phyloP scores from a whole-genome alignment of 2,329 filamentous ascomycete species.

The Arthroderma sp. region DNA sequence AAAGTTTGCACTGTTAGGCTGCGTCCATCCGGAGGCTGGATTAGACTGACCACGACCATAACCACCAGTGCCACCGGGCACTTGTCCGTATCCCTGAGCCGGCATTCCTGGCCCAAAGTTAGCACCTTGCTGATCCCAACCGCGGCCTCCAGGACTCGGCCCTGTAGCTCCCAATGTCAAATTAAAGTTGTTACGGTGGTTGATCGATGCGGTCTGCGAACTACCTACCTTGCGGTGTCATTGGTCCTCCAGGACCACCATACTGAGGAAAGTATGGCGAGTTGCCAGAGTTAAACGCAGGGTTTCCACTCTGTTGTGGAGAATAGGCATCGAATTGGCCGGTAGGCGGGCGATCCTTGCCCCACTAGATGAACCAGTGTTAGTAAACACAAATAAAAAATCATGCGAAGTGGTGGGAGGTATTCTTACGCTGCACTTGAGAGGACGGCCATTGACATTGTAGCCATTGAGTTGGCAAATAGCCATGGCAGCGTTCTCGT shows the following conservation, averaged over 20 bases:
- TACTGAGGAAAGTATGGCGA: conserved; percentile 90
- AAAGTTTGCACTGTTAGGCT: conserved; percentile 27
- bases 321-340: conserved; percentile 71
- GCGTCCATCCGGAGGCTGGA: conserved; percentile 40
- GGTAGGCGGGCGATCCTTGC: conserved; percentile 91
- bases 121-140: conserved; percentile 44
- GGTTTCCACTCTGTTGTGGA: conserved; percentile 61
- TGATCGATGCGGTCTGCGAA: not conserved
- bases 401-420: conserved; percentile 4
- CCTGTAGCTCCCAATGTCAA: conserved; percentile 21
- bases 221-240: conserved; percentile 46
- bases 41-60: conserved; percentile 62
- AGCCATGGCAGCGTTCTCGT: conserved; percentile 95
- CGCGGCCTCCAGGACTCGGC: conserved; percentile 45
- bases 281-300: conserved; percentile 57
- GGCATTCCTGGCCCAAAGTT: conserved; percentile 31
- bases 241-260: conserved; percentile 52
- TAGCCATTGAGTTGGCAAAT: conserved; percentile 98
- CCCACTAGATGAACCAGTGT: conserved; percentile 55
- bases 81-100: conserved; percentile 45
- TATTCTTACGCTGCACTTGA: conserved; percentile 95
- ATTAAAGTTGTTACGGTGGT: conserved; percentile 15
- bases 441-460: conserved; percentile 87
- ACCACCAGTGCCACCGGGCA: conserved; percentile 58
- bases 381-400: conserved; percentile 3